Base-by-base conservation (phyloP, 495 filamentous ascomycete genomes). In the Aspergillus ostianus region DNA sequence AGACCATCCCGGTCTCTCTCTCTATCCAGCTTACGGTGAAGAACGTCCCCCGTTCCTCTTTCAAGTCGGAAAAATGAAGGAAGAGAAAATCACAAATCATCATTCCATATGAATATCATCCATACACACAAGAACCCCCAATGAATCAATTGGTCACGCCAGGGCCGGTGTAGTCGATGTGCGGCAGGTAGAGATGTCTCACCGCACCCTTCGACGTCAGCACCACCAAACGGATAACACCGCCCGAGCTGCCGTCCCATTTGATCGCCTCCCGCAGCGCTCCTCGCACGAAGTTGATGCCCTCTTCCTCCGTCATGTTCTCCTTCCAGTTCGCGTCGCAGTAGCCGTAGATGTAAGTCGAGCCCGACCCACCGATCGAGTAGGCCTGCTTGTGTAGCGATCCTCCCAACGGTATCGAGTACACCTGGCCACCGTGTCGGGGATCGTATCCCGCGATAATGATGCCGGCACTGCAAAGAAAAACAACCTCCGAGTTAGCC, bases 261-360 rank as follows among this genome's bases (percentile, higher is more conserved):
- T 96, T 96, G 81, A 98, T 96, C 15, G 94, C 94, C 79, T 98
- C 93, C 67, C 85, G 81, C 72, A 98, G 76, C 12, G 94, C 85
- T 46, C 85, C 87, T 73, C 95, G 96, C 65, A 98, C 95, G 64
- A 98, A 98, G 27, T 86, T 74, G 57, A 98, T 83, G n/a, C 94
- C 95, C 60, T 96, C 92, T 47, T 84, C 81, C 82, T 98, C 93
- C 23, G 88, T 89, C 93, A 98, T 98, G 64, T 86, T 85, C 71
- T 97, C 95, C 69, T 84, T 87, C 94, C 94, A 98, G 82, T 98
- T 84, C 53, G 92, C 87, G 73, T 98, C 93, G 71, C 94, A 98
- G 80, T 93, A 97, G 63, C 94, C 94, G 80, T 97, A 98, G 76
- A 98, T 98, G 80, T 98, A 98, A 52, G 94, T 98, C 66, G 93